Conservation (phyloP, 148 eudicot genomes). For the Vaccinium darrowii region DNA sequence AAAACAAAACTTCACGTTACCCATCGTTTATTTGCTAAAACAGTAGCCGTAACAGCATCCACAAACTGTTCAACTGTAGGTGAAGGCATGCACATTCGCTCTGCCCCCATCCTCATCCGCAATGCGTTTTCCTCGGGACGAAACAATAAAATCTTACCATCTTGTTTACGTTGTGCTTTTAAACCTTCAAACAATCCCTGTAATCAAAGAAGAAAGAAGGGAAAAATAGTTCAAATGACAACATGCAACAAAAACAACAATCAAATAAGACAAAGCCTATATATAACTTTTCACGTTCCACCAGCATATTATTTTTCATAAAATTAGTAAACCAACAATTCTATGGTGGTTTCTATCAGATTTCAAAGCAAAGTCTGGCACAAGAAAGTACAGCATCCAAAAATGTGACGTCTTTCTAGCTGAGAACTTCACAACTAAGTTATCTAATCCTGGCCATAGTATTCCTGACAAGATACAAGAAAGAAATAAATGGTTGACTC, state of each 20-base stretch:
- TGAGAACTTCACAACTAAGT: background rate
- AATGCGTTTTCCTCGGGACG: slow-evolving; percentile 91
- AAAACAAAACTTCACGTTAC: slow-evolving; percentile 34
- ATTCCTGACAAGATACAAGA: background rate
- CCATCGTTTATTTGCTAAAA: slow-evolving; percentile 90
- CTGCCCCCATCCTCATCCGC: slow-evolving; percentile 82
- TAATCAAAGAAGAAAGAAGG: slow-evolving; percentile 7
- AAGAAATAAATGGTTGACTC: background rate
- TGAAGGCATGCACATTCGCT: slow-evolving; percentile 98
- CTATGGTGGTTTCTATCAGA: background rate
- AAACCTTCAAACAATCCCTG: slow-evolving; percentile 98
- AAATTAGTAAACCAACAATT: background rate
- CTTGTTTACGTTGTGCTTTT: slow-evolving; percentile 80
- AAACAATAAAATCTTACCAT: slow-evolving; percentile 77
- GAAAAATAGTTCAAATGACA: background rate
- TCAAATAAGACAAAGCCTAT: background rate
- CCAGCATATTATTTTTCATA: background rate
- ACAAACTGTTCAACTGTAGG: slow-evolving; percentile 89
- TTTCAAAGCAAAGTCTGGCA: background rate
- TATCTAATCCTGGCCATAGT: background rate
- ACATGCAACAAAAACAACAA: background rate
- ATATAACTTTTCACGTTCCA: background rate
- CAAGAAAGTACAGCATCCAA: background rate
- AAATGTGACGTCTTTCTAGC: background rate
- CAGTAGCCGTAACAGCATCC: slow-evolving; percentile 88